Evolutionary conservation across 1,284 basidiomycete genomes (phyloP).

Genomic region (Moesziomyces sp.): DNA sequence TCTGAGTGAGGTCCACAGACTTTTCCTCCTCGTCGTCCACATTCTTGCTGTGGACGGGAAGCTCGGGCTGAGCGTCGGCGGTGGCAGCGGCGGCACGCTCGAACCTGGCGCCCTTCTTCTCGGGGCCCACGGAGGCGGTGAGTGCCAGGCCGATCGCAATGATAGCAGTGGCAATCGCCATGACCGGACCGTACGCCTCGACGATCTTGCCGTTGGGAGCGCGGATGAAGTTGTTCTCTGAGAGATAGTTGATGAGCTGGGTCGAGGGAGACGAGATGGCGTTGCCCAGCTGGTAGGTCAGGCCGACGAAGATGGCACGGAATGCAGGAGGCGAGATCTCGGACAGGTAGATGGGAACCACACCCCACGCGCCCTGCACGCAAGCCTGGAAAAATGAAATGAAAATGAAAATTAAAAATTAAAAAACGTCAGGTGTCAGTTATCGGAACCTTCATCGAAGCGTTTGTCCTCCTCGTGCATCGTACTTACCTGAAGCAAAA

Average conservation of each 20-base stretch:
- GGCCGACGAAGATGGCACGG: slow-evolving; percentile 50
- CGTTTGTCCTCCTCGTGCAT: not conserved
- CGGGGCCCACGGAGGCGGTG: slow-evolving; percentile 47
- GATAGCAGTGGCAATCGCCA: slow-evolving; percentile 52
- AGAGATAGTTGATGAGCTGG: slow-evolving; percentile 55
- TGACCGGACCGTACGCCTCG: slow-evolving; percentile 53
- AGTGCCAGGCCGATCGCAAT: slow-evolving; percentile 39
- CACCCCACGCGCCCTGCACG: slow-evolving; percentile 55
- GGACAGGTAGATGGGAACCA: slow-evolving; percentile 46
- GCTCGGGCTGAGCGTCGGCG: slow-evolving; percentile 20
- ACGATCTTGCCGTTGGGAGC: slow-evolving; percentile 17
- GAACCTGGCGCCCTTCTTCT: slow-evolving; percentile 49
- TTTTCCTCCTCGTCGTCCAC: slow-evolving; percentile 10
- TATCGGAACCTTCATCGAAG: not conserved
- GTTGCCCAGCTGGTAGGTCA: slow-evolving; percentile 58
- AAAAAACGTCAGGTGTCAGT: slow-evolving; percentile 22
- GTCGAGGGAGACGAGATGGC: slow-evolving; percentile 67
- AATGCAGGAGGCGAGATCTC: slow-evolving; percentile 52
- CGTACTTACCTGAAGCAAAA: slow-evolving; percentile 47
- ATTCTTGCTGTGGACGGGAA: slow-evolving; percentile 29
- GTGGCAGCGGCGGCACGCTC: slow-evolving; percentile 47
- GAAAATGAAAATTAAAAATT: slow-evolving; percentile 6
- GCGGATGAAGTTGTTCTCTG: slow-evolving; percentile 37
- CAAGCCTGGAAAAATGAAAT: slow-evolving; percentile 21
- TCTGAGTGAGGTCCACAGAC: slow-evolving; percentile 23